These are phyloP conservation scores for Aphanomyces astaci DNA, from an alignment of 352 stramenopile genomes.

Conservation along the genomic window DNA sequence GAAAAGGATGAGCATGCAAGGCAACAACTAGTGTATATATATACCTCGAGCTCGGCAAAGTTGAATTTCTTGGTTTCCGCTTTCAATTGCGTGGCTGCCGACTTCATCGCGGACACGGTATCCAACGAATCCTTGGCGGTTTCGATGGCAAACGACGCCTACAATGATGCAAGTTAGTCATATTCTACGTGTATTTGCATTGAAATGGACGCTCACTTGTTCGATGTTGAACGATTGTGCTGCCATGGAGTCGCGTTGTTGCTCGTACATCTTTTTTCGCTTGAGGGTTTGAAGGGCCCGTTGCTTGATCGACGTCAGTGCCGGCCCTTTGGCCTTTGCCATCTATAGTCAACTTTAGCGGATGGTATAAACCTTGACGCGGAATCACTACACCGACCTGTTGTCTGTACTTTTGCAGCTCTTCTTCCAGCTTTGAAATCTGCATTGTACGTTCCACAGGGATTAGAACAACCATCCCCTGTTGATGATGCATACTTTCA, in stretches of 20 bases:
- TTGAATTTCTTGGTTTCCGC: constrained; percentile 94
- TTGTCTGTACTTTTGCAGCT: constrained; percentile 71
- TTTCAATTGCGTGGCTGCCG: constrained; percentile 86
- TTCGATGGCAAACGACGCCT: constrained; percentile 87
- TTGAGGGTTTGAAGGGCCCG: constrained; percentile 81
- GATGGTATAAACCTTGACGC: background rate
- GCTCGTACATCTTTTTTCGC: constrained; percentile 85
- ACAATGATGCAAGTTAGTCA: background rate
- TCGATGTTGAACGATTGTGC: constrained; percentile 85
- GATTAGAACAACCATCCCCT: no score
- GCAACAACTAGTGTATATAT: background rate
- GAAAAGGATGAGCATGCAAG: background rate
- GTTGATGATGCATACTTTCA: constrained; percentile 46
- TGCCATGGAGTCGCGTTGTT: constrained; percentile 66
- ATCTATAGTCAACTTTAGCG: constrained; percentile 33
- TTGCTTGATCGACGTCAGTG: constrained; percentile 71
- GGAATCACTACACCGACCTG: constrained; percentile 42
- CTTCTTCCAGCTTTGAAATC: constrained; percentile 76
- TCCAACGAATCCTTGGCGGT: constrained; percentile 87
- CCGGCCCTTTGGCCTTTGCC: constrained; percentile 58
- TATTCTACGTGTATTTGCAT: constrained; percentile 9
- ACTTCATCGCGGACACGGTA: constrained; percentile 94
- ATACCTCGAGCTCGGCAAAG: constrained; percentile 91
- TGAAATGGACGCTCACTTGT: constrained; percentile 35
- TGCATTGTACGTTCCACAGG: no score